Base-by-base conservation (phyloP, 2,329 filamentous ascomycete genomes). In the Verticillium longisporum region DNA sequence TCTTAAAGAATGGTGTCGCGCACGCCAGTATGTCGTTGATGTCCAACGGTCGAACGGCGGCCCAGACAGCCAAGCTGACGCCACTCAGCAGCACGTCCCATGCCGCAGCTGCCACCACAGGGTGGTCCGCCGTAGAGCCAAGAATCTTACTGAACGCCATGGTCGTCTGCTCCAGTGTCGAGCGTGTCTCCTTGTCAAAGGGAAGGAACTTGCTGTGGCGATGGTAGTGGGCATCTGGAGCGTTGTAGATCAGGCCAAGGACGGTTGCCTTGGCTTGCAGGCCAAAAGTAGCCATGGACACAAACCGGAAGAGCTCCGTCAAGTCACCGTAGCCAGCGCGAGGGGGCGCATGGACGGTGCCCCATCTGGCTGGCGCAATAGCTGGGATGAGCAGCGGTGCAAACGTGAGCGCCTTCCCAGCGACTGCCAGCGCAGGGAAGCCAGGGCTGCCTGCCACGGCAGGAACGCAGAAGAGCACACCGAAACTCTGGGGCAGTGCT, bases 1-100 rank as follows among this genome's bases (percentile, higher is more conserved):
- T 41, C 34, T 63, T 63, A 58, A 69, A 72, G 55, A 72, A 69
- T 1, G 76, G 75, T 2, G 75, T 68, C 18, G 70, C 69, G 1
- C 71, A 73, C 18, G 66, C 67, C 13, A 86, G 68, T 65, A 87
- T 81, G 10, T 79, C 74, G n/a, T 73, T 71, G 0, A 80, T 75
- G 65, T 84, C 78, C 3, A 82, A 73, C 26, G 79, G 77, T 36
- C 83, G 76, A 1, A 81, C 76, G 50, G 82, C 82, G n/a, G 81
- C 79, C 84, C 85, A 88, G 1, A 81, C 61, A 1, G 83, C 78
- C n/a, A 87, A 70, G 61, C 79, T 82, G 14, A 83, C 62, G 1
- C 76, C 75, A 26, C 80, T 83, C 38, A 87, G 74, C 14, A 88
- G 68, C 1, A 85, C 84, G 69, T 89, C 86, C 71, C 80, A 81